Percentiles rank a stretch among this genome's conserved stretches.
phyloP scores from a whole-genome alignment of 441 rosid species.

The Eutrema salsugineum region DNA sequence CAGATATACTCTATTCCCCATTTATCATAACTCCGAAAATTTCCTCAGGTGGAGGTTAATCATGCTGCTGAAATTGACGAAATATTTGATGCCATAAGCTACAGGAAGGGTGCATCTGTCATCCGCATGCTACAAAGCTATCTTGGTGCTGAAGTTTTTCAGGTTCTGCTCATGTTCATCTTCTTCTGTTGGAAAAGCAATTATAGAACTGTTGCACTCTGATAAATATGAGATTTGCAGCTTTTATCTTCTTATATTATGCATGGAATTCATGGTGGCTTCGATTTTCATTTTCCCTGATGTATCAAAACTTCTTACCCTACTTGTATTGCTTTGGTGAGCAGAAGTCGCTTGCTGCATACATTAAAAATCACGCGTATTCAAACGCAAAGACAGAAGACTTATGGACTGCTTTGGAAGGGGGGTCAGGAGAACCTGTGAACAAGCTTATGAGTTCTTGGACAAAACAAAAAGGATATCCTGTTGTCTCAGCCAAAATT shows the following conservation, averaged over 20 bases:
- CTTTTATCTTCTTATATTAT: not conserved
- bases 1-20: not conserved
- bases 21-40: not conserved
- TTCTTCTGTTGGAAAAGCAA: not conserved
- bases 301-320: not conserved
- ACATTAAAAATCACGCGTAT: constrained; percentile 72
- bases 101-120: constrained; percentile 89
- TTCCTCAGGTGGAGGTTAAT: constrained; percentile 75
- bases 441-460: constrained; percentile 89
- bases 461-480: constrained; percentile 92
- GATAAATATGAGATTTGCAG: not conserved
- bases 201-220: not conserved
- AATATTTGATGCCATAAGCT: constrained; percentile 94
- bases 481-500: constrained; percentile 72
- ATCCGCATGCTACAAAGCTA: constrained; percentile 96
- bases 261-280: not conserved
- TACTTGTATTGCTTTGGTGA: constrained; percentile 11
- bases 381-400: constrained; percentile 95
- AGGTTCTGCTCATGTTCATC: constrained; percentile 47
- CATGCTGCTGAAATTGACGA: constrained; percentile 89
- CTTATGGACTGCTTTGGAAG: constrained; percentile 89
- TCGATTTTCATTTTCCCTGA: not conserved
- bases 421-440: constrained; percentile 86
- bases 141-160: constrained; percentile 89
- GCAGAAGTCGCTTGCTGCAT: constrained; percentile 90